These are phyloP conservation scores for Penicillium bialowiezense DNA, from an alignment of 495 filamentous ascomycete species.

Conservation along the genomic window DNA sequence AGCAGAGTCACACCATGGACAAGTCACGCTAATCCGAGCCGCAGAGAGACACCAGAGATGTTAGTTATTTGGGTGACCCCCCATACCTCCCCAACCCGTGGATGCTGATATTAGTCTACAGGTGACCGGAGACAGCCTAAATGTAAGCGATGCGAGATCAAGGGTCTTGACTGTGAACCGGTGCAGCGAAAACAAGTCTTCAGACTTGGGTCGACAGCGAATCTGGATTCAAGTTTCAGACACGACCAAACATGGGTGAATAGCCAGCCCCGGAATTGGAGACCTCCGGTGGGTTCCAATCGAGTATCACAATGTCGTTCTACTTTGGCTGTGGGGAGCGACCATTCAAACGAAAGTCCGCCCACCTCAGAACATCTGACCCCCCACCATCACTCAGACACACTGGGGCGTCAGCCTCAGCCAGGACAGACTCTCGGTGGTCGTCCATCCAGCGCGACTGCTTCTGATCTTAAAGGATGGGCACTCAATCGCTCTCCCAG, in stretches of 20 bases:
- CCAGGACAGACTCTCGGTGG: no score
- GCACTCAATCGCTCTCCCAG: background rate
- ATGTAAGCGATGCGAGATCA: conserved; percentile 13
- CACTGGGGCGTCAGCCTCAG: no score
- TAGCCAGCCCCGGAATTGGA: conserved; percentile 15
- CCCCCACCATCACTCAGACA: no score
- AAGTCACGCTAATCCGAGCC: no score
- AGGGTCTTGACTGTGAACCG: conserved; percentile 13
- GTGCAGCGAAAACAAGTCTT: conserved; percentile 14
- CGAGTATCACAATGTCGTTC: background rate
- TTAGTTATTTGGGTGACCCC: no score
- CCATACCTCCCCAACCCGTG: no score
- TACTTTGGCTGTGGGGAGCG: background rate
- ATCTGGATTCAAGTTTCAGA: conserved; percentile 13
- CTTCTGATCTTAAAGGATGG: background rate
- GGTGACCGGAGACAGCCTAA: conserved; percentile 16
- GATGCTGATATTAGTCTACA: background rate
- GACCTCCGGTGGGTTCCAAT: background rate
- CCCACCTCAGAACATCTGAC: background rate
- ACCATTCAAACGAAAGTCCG: background rate
- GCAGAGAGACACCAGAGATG: no score
- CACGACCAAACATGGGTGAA: conserved; percentile 18
- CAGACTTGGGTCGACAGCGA: conserved; percentile 19
- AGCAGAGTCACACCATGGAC: background rate
- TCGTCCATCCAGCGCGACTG: no score